A percentile compares a stretch with the other conserved stretches of the same genome.
Evolutionary conservation across 1,284 basidiomycete genomes (phyloP).

Genomic region (Butyriboletus appendiculatus): DNA sequence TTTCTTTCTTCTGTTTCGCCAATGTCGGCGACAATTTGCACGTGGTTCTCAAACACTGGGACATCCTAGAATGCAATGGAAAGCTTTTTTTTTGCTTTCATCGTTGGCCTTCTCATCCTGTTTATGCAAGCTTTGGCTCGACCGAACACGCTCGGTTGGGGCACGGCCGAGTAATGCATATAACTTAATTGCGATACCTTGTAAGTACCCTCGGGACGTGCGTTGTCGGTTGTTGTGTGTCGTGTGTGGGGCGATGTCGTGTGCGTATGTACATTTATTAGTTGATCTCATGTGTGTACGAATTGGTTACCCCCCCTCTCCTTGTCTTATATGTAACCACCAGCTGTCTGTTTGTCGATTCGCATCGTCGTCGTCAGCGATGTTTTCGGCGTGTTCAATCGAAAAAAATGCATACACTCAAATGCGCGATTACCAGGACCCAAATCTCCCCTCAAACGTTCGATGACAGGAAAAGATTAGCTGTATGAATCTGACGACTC

Average conservation of each 20-base stretch:
- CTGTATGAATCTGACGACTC: too few species aligned
- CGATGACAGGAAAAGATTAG: too few species aligned
- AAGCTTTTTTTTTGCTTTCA: not conserved
- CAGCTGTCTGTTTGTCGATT: not conserved
- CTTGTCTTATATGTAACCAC: constrained; percentile 21
- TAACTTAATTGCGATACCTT: constrained; percentile 28
- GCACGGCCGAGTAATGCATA: constrained; percentile 13
- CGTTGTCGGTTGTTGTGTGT: not conserved
- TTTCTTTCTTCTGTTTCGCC: not conserved
- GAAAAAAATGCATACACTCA: too few species aligned
- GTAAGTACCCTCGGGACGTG: constrained; percentile 13
- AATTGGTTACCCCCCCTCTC: constrained; percentile 9
- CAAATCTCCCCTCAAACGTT: too few species aligned
- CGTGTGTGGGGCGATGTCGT: not conserved
- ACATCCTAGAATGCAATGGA: constrained; percentile 27
- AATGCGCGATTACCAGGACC: too few species aligned
- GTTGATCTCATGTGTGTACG: constrained; percentile 15
- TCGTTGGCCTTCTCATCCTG: not conserved
- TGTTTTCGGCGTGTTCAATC: too few species aligned
- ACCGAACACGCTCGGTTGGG: constrained; percentile 4
- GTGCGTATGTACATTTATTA: constrained; percentile 11
- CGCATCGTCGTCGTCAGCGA: too few species aligned
- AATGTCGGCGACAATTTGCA: not conserved
- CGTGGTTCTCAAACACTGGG: constrained; percentile 3
- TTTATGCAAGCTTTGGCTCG: constrained; percentile 12